phyloP scores from a whole-genome alignment of 1,284 basidiomycete genomes.

The Pterula multifida region DNA sequence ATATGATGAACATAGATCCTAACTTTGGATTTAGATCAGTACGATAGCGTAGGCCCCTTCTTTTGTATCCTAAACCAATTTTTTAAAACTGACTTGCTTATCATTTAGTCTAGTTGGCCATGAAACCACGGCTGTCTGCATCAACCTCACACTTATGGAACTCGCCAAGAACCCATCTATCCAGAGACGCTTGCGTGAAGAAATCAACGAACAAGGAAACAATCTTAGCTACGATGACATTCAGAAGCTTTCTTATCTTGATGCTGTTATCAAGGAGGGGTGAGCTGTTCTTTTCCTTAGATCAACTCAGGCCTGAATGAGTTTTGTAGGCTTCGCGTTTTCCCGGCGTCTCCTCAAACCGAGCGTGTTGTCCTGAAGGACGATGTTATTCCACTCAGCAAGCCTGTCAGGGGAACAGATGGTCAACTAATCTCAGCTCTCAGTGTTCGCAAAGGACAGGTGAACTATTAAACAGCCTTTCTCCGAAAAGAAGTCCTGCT shows the following conservation, averaged over 20 bases:
- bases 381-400: slow-evolving; percentile 31
- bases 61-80: background rate
- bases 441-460: slow-evolving; percentile 25
- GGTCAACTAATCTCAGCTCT: slow-evolving; percentile 20
- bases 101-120: slow-evolving; percentile 20
- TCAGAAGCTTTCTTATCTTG: slow-evolving; percentile 23
- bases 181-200: slow-evolving; percentile 15
- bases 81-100: background rate
- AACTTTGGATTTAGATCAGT: slow-evolving; percentile 11
- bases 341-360: slow-evolving; percentile 26
- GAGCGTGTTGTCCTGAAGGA: slow-evolving; percentile 24
- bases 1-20: slow-evolving; percentile 1
- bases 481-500: background rate
- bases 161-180: slow-evolving; percentile 20
- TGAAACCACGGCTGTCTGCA: slow-evolving; percentile 25
- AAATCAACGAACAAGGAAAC: slow-evolving; percentile 11
- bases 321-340: slow-evolving; percentile 24
- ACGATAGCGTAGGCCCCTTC: slow-evolving; percentile 15
- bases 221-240: slow-evolving; percentile 14
- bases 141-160: slow-evolving; percentile 23
- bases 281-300: slow-evolving; percentile 1
- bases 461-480: slow-evolving; percentile 3
- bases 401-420: slow-evolving; percentile 20
- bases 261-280: slow-evolving; percentile 24
- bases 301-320: too few relatives aligned